Evolutionary conservation across 257 asterid species (phyloP).

Genomic region (Solanum virginianum): DNA sequence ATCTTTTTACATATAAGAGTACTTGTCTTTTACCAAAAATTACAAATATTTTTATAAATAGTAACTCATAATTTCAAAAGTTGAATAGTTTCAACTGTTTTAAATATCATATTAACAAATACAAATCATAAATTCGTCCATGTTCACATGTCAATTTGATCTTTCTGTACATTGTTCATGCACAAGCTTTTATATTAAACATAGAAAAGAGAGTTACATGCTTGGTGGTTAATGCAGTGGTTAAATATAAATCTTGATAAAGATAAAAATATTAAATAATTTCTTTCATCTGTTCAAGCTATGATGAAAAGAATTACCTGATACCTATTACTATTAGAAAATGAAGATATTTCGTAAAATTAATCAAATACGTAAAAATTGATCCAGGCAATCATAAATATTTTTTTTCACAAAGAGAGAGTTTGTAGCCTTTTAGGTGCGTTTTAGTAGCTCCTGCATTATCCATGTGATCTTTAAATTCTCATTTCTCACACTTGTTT

Average conservation of each 20-base stretch:
- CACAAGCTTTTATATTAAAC: neutral
- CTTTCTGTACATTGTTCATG: neutral
- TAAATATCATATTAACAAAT: neutral
- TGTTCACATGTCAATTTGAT: neutral
- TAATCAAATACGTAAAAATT: too few species aligned
- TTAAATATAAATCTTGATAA: too few species aligned
- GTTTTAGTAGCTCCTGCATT: neutral
- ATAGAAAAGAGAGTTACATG: too few species aligned
- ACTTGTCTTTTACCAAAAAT: neutral
- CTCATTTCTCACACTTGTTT: neutral
- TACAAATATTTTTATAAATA: neutral
- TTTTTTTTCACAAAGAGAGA: neutral
- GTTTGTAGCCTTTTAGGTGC: neutral
- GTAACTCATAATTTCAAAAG: neutral
- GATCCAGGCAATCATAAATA: too few species aligned
- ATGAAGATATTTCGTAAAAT: too few species aligned
- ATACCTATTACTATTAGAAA: too few species aligned
- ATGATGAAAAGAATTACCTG: too few species aligned
- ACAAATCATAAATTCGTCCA: neutral
- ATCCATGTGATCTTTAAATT: neutral
- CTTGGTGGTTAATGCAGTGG: too few species aligned
- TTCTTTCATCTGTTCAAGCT: too few species aligned
- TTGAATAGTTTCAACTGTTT: neutral
- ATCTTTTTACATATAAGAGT: neutral
- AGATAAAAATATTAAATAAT: too few species aligned